These are phyloP conservation scores for Trichophaea hybrida DNA, from an alignment of 2,329 filamentous ascomycete genomes.

Conservation along the genomic window DNA sequence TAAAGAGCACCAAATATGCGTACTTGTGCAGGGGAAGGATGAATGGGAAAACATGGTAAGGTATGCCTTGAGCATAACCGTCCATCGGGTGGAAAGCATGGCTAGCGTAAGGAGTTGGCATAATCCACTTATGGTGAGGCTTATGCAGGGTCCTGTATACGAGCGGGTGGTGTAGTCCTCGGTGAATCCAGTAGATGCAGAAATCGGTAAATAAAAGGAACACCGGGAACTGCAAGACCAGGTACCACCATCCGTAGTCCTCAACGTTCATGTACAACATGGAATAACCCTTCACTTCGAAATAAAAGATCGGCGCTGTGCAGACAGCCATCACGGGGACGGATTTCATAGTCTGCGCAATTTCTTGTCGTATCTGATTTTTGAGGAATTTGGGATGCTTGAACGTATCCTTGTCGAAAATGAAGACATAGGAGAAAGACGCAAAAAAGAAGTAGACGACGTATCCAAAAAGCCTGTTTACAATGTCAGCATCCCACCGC, in stretches of 20 bases:
- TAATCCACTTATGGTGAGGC: slow-evolving; percentile 98
- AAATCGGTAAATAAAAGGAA: slow-evolving; percentile 83
- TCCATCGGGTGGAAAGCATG: slow-evolving; percentile 93
- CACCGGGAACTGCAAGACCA: slow-evolving; percentile 67
- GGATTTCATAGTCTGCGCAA: slow-evolving; percentile 58
- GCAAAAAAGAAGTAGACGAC: slow-evolving; percentile 75
- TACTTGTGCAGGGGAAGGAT: slow-evolving; percentile 86
- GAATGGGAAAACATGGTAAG: slow-evolving; percentile 88
- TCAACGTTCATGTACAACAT: slow-evolving; percentile 72
- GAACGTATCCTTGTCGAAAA: slow-evolving; percentile 83
- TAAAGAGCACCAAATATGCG: slow-evolving; percentile 70
- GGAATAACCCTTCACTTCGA: slow-evolving; percentile 69
- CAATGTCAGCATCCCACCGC: slow-evolving; percentile 4
- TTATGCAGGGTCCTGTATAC: slow-evolving; percentile 88
- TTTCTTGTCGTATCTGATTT: slow-evolving; percentile 79
- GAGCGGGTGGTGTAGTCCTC: slow-evolving; percentile 62
- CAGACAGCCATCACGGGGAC: slow-evolving; percentile 73
- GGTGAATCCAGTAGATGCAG: slow-evolving; percentile 84
- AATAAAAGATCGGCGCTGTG: slow-evolving; percentile 66
- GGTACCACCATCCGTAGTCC: slow-evolving; percentile 65
- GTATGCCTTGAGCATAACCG: slow-evolving; percentile 73
- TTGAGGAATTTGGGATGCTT: slow-evolving; percentile 89
- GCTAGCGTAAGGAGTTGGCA: slow-evolving; percentile 85
- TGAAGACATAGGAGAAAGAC: slow-evolving; percentile 66
- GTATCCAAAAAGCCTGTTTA: slow-evolving; percentile 63